Evolutionary conservation across 768 basidiomycete genomes (phyloP).

Genomic region (Hericium erinaceus): DNA sequence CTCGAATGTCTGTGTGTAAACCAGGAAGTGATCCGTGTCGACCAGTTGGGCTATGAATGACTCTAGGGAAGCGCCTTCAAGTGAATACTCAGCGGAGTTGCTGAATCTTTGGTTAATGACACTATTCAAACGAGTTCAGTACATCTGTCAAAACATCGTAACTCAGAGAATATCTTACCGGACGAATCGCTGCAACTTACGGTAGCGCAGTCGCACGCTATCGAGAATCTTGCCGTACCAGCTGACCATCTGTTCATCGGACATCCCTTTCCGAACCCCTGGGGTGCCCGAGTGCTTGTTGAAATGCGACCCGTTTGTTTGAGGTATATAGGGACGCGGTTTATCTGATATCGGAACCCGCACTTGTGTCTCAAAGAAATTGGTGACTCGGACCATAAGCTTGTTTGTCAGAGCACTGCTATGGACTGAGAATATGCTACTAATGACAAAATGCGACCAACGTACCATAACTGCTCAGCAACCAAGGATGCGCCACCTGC

Average conservation of each 20-base stretch:
- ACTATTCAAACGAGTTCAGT: slow-evolving; percentile 24
- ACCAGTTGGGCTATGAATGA: slow-evolving; percentile 74
- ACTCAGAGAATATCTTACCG: slow-evolving; percentile 37
- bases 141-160: slow-evolving; percentile 3
- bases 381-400: slow-evolving; percentile 84
- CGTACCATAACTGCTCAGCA: slow-evolving; percentile 92
- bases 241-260: slow-evolving; percentile 67
- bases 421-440: neutral
- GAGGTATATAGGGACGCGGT: neutral
- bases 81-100: slow-evolving; percentile 84
- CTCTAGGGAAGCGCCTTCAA: slow-evolving; percentile 67
- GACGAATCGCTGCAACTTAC: slow-evolving; percentile 90
- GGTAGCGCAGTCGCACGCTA: slow-evolving; percentile 81
- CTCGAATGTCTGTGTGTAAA: slow-evolving; percentile 82
- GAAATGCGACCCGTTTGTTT: slow-evolving; percentile 1
- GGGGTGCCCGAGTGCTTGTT: neutral
- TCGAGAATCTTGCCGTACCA: slow-evolving; percentile 96
- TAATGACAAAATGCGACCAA: neutral
- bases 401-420: slow-evolving; percentile 83
- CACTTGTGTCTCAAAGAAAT: slow-evolving; percentile 93
- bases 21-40: slow-evolving; percentile 84
- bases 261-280: slow-evolving; percentile 41
- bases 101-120: slow-evolving; percentile 80
- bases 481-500: slow-evolving; percentile 83
- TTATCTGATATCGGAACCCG: slow-evolving; percentile 47